Evolutionary conservation across 106 monocot species (phyloP).

Genomic region (Dendrobium officinale): DNA sequence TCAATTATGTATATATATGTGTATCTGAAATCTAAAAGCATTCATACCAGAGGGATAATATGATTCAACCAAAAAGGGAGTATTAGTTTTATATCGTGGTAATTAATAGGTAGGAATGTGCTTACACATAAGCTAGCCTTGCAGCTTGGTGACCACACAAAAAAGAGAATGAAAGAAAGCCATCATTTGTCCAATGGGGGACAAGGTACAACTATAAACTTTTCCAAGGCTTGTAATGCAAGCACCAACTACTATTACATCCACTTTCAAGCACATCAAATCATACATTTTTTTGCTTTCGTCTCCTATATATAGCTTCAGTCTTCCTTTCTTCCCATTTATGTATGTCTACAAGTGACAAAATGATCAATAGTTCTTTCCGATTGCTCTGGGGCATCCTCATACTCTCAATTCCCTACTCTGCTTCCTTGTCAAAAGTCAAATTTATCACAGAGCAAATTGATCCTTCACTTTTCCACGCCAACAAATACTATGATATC

Average conservation of each 20-base stretch:
- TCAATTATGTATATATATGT: too few relatives aligned
- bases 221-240: conserved; percentile 1
- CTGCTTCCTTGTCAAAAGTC: background rate
- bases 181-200: background rate
- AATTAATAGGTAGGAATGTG: too few relatives aligned
- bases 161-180: background rate
- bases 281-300: background rate
- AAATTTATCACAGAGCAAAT: background rate
- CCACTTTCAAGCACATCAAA: background rate
- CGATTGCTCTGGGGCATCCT: background rate
- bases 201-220: background rate
- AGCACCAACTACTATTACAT: conserved; percentile 4
- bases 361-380: background rate
- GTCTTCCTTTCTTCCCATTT: background rate
- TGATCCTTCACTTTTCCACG: background rate
- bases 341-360: background rate
- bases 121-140: too few relatives aligned
- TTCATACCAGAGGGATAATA: too few relatives aligned
- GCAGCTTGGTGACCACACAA: too few relatives aligned
- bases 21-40: too few relatives aligned
- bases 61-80: too few relatives aligned
- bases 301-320: conserved; percentile 1
- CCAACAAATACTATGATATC: background rate
- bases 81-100: too few relatives aligned
- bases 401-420: background rate